These are phyloP conservation scores for Nitzschia putrida DNA, from an alignment of 108 stramenopile species.

Conservation along the genomic window DNA sequence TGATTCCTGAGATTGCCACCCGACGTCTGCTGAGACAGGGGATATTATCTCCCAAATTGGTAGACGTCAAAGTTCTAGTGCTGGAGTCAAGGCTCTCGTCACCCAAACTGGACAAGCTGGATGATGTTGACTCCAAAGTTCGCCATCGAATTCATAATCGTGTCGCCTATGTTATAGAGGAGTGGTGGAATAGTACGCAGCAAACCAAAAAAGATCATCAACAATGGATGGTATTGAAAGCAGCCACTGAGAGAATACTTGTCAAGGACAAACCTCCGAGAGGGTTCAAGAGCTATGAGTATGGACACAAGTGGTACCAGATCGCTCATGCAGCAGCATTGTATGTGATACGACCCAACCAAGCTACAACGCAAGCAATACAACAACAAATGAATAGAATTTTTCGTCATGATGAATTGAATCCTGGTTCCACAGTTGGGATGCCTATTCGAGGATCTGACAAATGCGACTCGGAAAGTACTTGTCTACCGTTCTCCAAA, in stretches of 20 bases:
- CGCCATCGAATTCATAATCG: neutral
- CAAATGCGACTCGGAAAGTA: slow-evolving; percentile 33
- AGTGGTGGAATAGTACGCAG: neutral
- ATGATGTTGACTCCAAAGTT: neutral
- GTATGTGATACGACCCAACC: slow-evolving; percentile 25
- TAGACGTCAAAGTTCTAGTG: neutral
- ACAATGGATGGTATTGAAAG: neutral
- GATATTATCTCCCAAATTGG: neutral
- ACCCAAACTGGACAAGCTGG: neutral
- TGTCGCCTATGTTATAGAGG: slow-evolving; percentile 6
- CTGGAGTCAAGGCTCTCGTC: neutral
- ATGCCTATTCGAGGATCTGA: slow-evolving; percentile 38
- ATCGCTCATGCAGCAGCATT: slow-evolving; percentile 7
- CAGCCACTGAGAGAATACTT: neutral
- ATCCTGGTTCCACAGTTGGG: slow-evolving; percentile 18
- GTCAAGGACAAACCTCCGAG: neutral
- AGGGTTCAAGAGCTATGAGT: neutral
- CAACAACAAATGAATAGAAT: slow-evolving; percentile 12
- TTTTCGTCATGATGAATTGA: neutral
- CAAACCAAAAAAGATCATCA: neutral
- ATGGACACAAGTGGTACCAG: neutral
- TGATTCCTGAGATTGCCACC: neutral
- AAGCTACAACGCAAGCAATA: neutral
- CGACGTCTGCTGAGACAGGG: neutral
- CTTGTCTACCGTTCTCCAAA: slow-evolving; percentile 21